Conservation (phyloP, 2,329 filamentous ascomycete species). For the Daldinia sp. region DNA sequence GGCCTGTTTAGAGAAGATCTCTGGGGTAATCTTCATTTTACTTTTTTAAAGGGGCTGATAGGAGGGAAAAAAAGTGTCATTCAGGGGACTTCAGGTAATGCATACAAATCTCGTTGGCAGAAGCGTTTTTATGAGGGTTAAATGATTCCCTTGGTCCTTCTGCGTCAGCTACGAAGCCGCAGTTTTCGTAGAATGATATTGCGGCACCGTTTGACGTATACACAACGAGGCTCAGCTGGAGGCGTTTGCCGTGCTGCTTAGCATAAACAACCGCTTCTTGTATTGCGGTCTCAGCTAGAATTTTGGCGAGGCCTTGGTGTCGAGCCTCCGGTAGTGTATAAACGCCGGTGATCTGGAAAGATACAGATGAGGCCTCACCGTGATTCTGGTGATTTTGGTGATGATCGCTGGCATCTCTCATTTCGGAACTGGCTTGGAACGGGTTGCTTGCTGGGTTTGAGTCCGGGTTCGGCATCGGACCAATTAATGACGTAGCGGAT, state of each 20-base stretch:
- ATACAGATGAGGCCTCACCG: constrained; percentile 33
- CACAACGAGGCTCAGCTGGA: constrained; percentile 47
- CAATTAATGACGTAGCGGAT: constrained; percentile 46
- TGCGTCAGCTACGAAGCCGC: constrained; percentile 44
- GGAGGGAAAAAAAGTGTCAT: constrained; percentile 1
- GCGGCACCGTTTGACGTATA: constrained; percentile 47
- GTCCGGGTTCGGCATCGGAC: constrained; percentile 41
- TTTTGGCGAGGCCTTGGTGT: constrained; percentile 48
- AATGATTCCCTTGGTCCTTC: constrained; percentile 28
- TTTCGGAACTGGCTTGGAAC: constrained; percentile 26
- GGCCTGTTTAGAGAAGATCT: constrained; percentile 24
- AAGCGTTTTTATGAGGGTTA: constrained; percentile 35
- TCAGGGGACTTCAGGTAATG: constrained; percentile 24
- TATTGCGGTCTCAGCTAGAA: constrained; percentile 44
- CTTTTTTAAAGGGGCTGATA: constrained; percentile 28
- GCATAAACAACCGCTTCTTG: constrained; percentile 38
- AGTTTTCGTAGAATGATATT: constrained; percentile 48
- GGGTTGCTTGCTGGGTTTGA: constrained; percentile 35
- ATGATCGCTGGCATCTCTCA: constrained; percentile 21
- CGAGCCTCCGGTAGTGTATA: constrained; percentile 50
- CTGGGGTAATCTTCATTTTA: constrained; percentile 41
- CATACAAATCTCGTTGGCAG: constrained; percentile 37
- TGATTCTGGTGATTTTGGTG: constrained; percentile 12
- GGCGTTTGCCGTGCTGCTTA: constrained; percentile 36
- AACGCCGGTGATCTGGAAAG: constrained; percentile 50